Evolutionary conservation across 768 basidiomycete species (phyloP), one percentile per base, ranked within the genome.

Genomic region (Coprinopsis marcescibilis): DNA sequence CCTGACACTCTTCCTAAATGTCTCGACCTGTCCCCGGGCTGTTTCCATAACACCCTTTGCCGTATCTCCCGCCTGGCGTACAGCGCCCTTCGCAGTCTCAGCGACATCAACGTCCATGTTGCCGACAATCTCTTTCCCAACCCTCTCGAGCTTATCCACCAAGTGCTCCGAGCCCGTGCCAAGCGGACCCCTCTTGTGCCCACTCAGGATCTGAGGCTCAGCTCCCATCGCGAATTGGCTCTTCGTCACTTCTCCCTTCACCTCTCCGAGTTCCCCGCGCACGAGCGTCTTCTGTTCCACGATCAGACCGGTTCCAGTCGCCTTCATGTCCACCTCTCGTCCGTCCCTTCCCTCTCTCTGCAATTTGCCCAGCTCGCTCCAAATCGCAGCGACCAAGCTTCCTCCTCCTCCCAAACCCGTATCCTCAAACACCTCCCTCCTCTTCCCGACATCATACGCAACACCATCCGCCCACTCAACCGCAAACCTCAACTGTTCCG

Each of bases 131-230:
- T 67, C 65, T 39, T 57, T 53, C 7, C 62, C 67, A 0, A 55
- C 58, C 4, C 70, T 56, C 45, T 55, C 52, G 13, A 69, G 48
- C 3, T 63, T 67, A 43, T 77, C 66, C 34, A 50, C 58, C 2
- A 77, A 37, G 10, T 60, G 59, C 52, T 69, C 73, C 2, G 78
- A 70, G 3, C 69, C 70, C 1, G 68, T 78, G 2, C 79, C 85
- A 27, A 79, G 55, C 0, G 85, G 85, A 0, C 85, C 85, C 2
- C 67, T 71, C 69, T 88, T 85, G 51, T 80, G 75, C 0, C 83
- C 80, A 21, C 75, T 63, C 23, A 88, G 60, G 25, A 88, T 77
- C 67, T 88, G 85, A 27, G 85, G 85, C 61, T 84, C 83, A 4
- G 75, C 81, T 2, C 85, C 85, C 66, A 87, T 64, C 0, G 84